Base-by-base conservation (phyloP, 1,284 basidiomycete genomes). In the Gymnopus androsaceus region DNA sequence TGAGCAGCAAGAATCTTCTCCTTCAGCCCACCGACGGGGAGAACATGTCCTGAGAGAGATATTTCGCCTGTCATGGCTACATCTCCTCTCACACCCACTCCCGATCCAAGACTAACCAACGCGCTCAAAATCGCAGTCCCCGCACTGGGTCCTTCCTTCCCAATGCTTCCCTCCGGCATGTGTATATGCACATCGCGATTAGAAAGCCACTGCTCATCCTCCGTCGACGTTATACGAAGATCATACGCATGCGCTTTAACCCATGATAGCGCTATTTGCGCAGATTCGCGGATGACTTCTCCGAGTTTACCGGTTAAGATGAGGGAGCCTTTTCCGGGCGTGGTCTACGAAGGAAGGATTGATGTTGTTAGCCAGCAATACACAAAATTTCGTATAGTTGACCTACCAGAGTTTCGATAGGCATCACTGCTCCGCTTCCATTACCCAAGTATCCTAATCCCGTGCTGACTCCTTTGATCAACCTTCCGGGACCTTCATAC, bases 41-140 rank as follows among this genome's bases (percentile, higher is more conserved):
- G 80, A 7, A 97, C 94, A 72, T 95, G 92, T 0, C 94, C 94
- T 0, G 94, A 87, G 15, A 97, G 83, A 3, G 93, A 92, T 58
- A 98, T 94, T 71, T 97, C 95, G 36, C 94, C 94, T 0, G 95
- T 97, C 93, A 97, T 95, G 6, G 95, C 94, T 91, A 60, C 90
- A 72, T 96, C 92, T 15, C 92, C 90, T 66, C 83, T 82, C 42
- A 97, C 85, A 69, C 77, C 83, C 9, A 85, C 90, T 74, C 88
- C 88, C 1, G 91, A 94, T 73, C 98, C 90, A 58, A 98, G 76
- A 44, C 90, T 93, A 19, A 98, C 93, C 65, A 98, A 91, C 1
- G 95, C 95, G 33, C 91, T 87, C 50, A 95, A 71, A 45, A 99
- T 88, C 0, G 96, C 96, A 1, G 94, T 97, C 47, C 96, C 96